These are phyloP conservation scores for Candida khao-thaluensis DNA, from an alignment of 805 yeast genomes.

Conservation along the genomic window DNA sequence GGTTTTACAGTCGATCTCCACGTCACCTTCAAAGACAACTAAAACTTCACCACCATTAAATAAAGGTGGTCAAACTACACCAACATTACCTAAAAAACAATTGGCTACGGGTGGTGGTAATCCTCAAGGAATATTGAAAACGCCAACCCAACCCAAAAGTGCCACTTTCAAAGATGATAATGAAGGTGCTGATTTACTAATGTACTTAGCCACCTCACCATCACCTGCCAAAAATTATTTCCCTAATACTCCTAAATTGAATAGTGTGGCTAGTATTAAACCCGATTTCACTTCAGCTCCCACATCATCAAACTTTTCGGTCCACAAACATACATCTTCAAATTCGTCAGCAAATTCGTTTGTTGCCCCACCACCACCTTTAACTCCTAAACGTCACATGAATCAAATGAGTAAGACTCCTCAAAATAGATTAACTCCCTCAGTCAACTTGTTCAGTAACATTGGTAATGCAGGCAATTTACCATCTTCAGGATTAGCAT, in stretches of 20 bases:
- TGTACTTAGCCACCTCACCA: constrained; percentile 84
- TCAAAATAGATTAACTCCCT: constrained; percentile 42
- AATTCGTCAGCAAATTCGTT: constrained; percentile 22
- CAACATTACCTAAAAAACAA: constrained; percentile 27
- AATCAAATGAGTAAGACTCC: constrained; percentile 32
- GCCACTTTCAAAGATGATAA: constrained; percentile 33
- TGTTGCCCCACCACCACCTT: constrained; percentile 43
- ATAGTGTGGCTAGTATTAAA: background rate
- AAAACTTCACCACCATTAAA: constrained; percentile 31
- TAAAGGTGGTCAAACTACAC: constrained; percentile 26
- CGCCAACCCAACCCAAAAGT: constrained; percentile 36
- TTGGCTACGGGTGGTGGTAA: constrained; percentile 9
- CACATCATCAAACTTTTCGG: constrained; percentile 22
- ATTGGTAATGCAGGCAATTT: constrained; percentile 24
- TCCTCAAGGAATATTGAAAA: constrained; percentile 23
- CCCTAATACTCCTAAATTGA: constrained; percentile 30
- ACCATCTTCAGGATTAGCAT: constrained; percentile 44
- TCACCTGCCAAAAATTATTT: constrained; percentile 52
- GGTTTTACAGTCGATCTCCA: constrained; percentile 31
- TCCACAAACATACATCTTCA: constrained; percentile 16
- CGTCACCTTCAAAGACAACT: constrained; percentile 29
- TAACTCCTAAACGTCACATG: constrained; percentile 41
- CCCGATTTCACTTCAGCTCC: constrained; percentile 18
- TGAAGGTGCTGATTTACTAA: constrained; percentile 80
- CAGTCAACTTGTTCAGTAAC: constrained; percentile 30